Conservation (phyloP, 2,329 filamentous ascomycete genomes). For the Huntiella bhutanensis region DNA sequence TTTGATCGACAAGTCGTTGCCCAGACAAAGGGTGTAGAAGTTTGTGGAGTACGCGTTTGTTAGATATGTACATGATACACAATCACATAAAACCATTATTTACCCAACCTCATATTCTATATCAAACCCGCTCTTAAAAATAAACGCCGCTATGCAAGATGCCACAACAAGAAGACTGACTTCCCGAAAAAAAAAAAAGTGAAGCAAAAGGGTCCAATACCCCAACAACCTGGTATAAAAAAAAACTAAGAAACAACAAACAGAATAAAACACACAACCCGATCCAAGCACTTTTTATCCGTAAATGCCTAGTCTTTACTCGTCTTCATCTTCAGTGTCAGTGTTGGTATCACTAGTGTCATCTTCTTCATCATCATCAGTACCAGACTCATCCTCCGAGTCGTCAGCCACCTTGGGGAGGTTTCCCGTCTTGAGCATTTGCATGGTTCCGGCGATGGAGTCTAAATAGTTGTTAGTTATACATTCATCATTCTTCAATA, state of each 20-base stretch:
- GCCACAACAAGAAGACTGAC: background rate
- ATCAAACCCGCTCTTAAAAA: background rate
- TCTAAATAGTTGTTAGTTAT: conserved; percentile 32
- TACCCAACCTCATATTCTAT: too few species aligned
- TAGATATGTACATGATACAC: conserved; percentile 16
- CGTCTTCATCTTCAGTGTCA: conserved; percentile 40
- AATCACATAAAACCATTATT: too few species aligned
- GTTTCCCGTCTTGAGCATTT: conserved; percentile 56
- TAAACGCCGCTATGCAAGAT: background rate
- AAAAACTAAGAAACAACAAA: background rate
- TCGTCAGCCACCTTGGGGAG: conserved; percentile 29
- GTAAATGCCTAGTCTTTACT: conserved; percentile 1
- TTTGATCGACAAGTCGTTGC: conserved; percentile 45
- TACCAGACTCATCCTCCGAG: conserved; percentile 66
- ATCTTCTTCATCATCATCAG: conserved; percentile 47
- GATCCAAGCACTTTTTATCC: conserved; percentile 11
- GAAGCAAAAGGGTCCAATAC: background rate
- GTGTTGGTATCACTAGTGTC: conserved; percentile 52
- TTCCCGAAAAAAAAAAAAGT: conserved; percentile 1
- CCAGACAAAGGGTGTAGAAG: conserved; percentile 49
- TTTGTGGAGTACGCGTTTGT: conserved; percentile 56
- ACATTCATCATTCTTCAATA: background rate
- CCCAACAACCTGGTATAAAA: background rate
- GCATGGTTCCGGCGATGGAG: conserved; percentile 80
- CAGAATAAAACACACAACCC: conserved; percentile 11